Base-by-base conservation (phyloP, 2,329 filamentous ascomycete species). In the Cryphonectria japonica region DNA sequence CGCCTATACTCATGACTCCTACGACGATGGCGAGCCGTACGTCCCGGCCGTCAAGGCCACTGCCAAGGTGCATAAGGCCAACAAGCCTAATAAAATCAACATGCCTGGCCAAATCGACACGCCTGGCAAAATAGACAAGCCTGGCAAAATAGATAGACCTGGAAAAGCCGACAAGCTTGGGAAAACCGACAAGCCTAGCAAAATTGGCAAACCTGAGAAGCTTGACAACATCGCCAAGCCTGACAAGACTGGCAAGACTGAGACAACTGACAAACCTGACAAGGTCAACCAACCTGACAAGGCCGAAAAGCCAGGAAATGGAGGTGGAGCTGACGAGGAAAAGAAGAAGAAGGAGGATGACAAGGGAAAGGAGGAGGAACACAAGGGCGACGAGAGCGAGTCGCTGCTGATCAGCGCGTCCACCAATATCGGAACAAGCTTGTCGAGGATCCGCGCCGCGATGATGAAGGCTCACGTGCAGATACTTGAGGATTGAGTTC, bases 391-490 rank as follows among this genome's bases (percentile, higher is more conserved):
- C 2, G 19, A 46, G 16, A 29, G 11, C 16, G 41, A 29, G 16
- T 50, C 63, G 14, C 43, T 50, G 63, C 16, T 50, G 3, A 26
- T 32, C 41, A 32, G 43, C 16, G 63, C 19, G n/a, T 39, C 61
- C n/a, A 32, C 63, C 14, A 43, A 52, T 43, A 4, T 50, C 29
- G 29, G 41, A 9, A 32, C 29, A 8, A 50, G 37, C 29, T 26
- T 65, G 16, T 32, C 63, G 29, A 32, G 29, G 13, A 65, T 65
- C n/a, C 63, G 63, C 26, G 43, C 63, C 19, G 26, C 63, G 13
- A 46, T 65, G 63, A 65, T 65, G 63, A 32, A 34, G 26, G 63
- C 63, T 14, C n/a, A 65, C 9, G 63, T 65, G 43, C 63, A 65
- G 43, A 29, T 50, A 2, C 41, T 65, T 8, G 63, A 65, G 63